Evolutionary conservation across 1,284 basidiomycete species (phyloP).

Genomic region (Puccinia sorghi): DNA sequence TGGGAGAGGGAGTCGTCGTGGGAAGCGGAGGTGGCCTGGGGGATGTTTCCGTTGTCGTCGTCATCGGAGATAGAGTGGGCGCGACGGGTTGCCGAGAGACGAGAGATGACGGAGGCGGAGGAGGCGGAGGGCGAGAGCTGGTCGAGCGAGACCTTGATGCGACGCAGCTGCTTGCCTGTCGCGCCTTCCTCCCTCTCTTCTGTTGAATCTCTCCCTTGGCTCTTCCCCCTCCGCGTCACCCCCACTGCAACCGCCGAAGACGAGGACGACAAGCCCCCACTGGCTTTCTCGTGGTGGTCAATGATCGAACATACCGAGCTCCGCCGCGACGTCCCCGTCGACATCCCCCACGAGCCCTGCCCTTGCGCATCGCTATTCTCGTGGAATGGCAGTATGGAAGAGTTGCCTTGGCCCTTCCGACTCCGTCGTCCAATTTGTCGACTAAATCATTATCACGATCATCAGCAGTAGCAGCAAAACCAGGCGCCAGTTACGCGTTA

Average conservation of each 20-base stretch:
- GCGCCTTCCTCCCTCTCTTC: background rate
- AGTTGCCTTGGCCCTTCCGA: background rate
- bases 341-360: background rate
- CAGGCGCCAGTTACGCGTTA: no score
- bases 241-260: background rate
- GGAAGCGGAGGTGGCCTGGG: background rate
- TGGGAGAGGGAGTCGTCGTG: background rate
- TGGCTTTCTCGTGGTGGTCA: background rate
- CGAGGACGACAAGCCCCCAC: no score
- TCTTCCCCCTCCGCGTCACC: background rate
- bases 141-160: constrained; percentile 17
- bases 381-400: background rate
- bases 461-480: no score
- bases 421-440: background rate
- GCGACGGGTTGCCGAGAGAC: background rate
- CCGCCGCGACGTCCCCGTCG: constrained; percentile 2
- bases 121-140: constrained; percentile 18
- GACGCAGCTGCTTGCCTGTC: background rate
- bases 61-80: background rate
- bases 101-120: background rate
- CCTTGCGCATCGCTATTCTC: background rate
- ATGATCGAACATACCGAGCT: constrained; percentile 23
- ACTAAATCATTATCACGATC: background rate
- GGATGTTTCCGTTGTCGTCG: background rate
- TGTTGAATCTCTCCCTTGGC: background rate